phyloP scores from a whole-genome alignment of 2,329 filamentous ascomycete species.

The Didymella arachidicola region DNA sequence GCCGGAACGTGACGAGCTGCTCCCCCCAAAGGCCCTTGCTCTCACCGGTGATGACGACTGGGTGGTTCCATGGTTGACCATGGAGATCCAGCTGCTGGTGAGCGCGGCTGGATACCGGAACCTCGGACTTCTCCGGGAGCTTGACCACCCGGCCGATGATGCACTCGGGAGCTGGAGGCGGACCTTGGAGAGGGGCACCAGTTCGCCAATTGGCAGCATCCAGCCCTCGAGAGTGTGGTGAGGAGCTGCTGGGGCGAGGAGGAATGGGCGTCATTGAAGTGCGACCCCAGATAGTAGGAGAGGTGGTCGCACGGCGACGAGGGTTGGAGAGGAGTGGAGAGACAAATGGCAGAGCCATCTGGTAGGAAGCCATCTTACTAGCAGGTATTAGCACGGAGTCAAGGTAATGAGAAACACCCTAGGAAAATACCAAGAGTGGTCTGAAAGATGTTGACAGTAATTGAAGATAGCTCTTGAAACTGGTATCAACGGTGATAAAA shows the following conservation, averaged over 20 bases:
- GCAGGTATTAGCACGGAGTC: too few relatives aligned
- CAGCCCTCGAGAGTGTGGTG: background rate
- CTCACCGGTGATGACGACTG: slow-evolving; percentile 21
- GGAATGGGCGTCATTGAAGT: background rate
- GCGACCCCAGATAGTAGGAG: background rate
- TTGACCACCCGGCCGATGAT: slow-evolving; percentile 4
- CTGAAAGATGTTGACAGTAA: background rate
- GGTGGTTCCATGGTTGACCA: slow-evolving; percentile 15
- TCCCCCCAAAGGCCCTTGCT: slow-evolving; percentile 2
- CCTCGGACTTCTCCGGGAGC: background rate
- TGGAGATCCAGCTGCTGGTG: background rate
- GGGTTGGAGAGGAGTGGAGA: background rate
- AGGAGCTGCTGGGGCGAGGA: background rate
- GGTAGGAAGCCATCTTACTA: background rate
- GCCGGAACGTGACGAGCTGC: slow-evolving; percentile 20
- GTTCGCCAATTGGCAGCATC: background rate
- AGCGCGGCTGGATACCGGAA: slow-evolving; percentile 1
- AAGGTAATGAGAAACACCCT: too few relatives aligned
- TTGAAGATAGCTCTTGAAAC: background rate
- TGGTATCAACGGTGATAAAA: background rate
- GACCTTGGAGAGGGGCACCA: background rate
- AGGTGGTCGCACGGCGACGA: background rate
- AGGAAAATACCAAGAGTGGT: background rate
- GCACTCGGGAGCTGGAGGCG: background rate
- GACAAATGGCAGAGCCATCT: background rate